Conservation (phyloP, 2,329 filamentous ascomycete genomes). For the Akanthomyces uredinophilus region DNA sequence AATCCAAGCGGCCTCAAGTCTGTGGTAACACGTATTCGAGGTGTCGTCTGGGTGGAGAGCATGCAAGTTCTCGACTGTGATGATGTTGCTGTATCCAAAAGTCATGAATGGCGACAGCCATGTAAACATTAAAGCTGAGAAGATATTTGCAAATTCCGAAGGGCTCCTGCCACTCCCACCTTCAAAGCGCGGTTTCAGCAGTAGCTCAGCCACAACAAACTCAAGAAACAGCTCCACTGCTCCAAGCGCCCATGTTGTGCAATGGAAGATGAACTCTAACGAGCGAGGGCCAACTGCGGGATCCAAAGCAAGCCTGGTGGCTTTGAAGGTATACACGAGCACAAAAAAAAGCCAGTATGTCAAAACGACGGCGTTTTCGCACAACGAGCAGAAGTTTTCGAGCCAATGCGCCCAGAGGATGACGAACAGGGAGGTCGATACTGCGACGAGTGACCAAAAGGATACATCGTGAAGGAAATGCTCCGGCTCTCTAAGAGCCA, state of each 20-base stretch:
- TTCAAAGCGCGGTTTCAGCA: slow-evolving; percentile 73
- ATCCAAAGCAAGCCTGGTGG: slow-evolving; percentile 71
- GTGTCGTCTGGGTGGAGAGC: slow-evolving; percentile 14
- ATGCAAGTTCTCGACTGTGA: slow-evolving; percentile 14
- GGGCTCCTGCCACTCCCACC: slow-evolving; percentile 60
- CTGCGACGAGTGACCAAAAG: slow-evolving; percentile 68
- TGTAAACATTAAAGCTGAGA: slow-evolving; percentile 14
- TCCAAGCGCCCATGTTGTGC: slow-evolving; percentile 60
- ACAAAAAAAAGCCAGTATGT: slow-evolving; percentile 82
- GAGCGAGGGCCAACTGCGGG: slow-evolving; percentile 55
- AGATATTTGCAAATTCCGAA: slow-evolving; percentile 14
- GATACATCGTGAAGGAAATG: slow-evolving; percentile 71
- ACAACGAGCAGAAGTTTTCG: slow-evolving; percentile 71
- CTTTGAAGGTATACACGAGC: slow-evolving; percentile 66
- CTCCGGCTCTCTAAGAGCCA: slow-evolving; percentile 40
- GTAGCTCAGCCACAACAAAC: slow-evolving; percentile 69
- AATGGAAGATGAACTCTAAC: slow-evolving; percentile 68
- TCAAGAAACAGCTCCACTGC: slow-evolving; percentile 65
- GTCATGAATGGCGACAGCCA: slow-evolving; percentile 15
- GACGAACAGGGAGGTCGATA: slow-evolving; percentile 61
- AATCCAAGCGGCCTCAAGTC: slow-evolving; percentile 12
- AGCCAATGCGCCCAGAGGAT: slow-evolving; percentile 72
- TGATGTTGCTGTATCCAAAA: slow-evolving; percentile 14
- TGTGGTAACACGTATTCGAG: slow-evolving; percentile 14
- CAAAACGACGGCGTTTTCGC: slow-evolving; percentile 76